Conservation (phyloP, 2,329 filamentous ascomycete species). For the Paecilomyces niveus region DNA sequence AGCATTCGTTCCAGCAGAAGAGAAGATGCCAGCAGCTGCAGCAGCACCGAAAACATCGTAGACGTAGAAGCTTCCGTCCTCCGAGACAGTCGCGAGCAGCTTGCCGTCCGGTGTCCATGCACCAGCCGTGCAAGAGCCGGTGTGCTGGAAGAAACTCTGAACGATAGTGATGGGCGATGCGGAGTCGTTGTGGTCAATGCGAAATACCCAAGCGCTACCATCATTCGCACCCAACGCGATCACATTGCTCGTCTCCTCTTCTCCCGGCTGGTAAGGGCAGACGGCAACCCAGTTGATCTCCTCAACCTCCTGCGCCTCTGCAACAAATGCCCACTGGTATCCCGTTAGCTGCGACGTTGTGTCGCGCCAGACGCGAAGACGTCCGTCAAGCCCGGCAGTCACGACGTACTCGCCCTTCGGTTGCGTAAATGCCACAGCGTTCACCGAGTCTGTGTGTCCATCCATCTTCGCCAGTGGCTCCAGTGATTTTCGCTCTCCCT, state of each 20-base stretch:
- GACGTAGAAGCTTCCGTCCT: constrained; percentile 82
- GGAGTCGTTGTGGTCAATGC: constrained; percentile 61
- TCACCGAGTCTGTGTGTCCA: constrained; percentile 90
- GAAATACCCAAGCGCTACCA: constrained; percentile 93
- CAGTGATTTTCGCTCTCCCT: constrained; percentile 54
- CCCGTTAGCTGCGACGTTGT: constrained; percentile 40
- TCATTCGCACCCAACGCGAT: constrained; percentile 83
- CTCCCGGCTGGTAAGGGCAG: constrained; percentile 56
- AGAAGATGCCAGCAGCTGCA: constrained; percentile 54
- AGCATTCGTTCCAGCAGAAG: constrained; percentile 51
- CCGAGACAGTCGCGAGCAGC: constrained; percentile 78
- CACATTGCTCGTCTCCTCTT: constrained; percentile 61
- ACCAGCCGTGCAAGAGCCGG: constrained; percentile 76
- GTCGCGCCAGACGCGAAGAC: constrained; percentile 62
- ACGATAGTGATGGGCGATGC: constrained; percentile 66
- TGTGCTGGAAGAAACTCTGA: constrained; percentile 89
- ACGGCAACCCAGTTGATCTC: constrained; percentile 87
- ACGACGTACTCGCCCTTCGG: constrained; percentile 77
- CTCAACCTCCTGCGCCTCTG: constrained; percentile 79
- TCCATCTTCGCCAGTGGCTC: constrained; percentile 65
- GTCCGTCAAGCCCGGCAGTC: constrained; percentile 83
- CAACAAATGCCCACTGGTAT: constrained; percentile 59
- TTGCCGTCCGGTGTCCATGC: constrained; percentile 84
- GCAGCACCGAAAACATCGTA: constrained; percentile 86
- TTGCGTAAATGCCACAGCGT: constrained; percentile 74